Conservation (phyloP, 768 basidiomycete genomes). For the Boletus sp. region DNA sequence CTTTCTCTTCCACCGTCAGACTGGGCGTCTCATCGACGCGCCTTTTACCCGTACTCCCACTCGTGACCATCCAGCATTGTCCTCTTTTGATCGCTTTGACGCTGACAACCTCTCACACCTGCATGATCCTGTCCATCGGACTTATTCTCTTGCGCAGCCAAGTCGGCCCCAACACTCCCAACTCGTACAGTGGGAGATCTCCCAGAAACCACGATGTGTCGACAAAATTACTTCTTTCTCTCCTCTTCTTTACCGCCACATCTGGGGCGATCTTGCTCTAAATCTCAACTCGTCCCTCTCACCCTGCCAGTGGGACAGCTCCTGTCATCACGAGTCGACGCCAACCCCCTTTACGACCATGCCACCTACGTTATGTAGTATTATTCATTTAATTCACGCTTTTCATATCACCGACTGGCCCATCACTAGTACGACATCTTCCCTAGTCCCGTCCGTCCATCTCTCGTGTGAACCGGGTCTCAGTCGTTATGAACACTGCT, state of each 20-base stretch:
- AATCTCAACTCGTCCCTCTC: slow-evolving; percentile 14
- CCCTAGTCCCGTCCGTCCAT: not conserved
- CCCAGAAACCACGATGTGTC: slow-evolving; percentile 16
- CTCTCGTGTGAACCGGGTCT: slow-evolving; percentile 17
- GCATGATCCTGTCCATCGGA: slow-evolving; percentile 3
- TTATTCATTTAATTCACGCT: slow-evolving; percentile 17
- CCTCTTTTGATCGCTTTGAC: not conserved
- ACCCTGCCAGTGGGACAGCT: slow-evolving; percentile 28
- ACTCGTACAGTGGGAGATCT: slow-evolving; percentile 14
- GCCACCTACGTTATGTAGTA: slow-evolving; percentile 12
- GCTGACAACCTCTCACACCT: slow-evolving; percentile 22
- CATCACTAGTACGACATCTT: slow-evolving; percentile 1
- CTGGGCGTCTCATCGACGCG: not conserved
- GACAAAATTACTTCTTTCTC: slow-evolving; percentile 8
- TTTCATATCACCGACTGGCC: slow-evolving; percentile 7
- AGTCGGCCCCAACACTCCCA: slow-evolving; percentile 12
- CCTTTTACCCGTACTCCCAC: not conserved
- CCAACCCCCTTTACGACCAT: slow-evolving; percentile 15
- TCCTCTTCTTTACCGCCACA: slow-evolving; percentile 9
- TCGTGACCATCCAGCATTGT: not conserved
- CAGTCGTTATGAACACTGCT: slow-evolving; percentile 6
- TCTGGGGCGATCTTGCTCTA: slow-evolving; percentile 14
- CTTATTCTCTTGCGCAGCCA: slow-evolving; percentile 16
- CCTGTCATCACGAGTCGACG: slow-evolving; percentile 16
- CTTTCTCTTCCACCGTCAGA: slow-evolving; percentile 1